A percentile compares a stretch with the other conserved stretches of the same genome.
phyloP scores from a whole-genome alignment of 345 rosid genomes.

The Geranium rotundifolium region DNA sequence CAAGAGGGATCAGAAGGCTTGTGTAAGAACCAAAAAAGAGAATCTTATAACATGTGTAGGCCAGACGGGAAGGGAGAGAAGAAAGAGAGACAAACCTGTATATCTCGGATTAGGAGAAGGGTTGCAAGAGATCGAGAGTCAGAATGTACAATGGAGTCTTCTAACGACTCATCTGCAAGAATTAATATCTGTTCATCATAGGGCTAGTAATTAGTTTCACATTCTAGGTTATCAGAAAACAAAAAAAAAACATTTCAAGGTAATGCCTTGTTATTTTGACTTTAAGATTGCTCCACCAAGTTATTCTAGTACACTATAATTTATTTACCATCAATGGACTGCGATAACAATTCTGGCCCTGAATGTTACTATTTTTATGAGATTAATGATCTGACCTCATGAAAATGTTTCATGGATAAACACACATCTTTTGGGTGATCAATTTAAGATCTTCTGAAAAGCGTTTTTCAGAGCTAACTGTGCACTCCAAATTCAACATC shows the following conservation, averaged over 20 bases:
- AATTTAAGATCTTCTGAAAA: neutral
- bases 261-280: neutral
- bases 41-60: neutral
- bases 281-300: neutral
- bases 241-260: neutral
- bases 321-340: no score
- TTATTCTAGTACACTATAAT: no score
- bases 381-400: no score
- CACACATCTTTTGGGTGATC: neutral
- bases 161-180: constrained; percentile 94
- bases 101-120: constrained; percentile 90
- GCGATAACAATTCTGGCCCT: no score
- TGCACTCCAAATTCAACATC: no score
- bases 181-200: constrained; percentile 63
- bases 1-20: constrained; percentile 8
- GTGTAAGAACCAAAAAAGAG: constrained; percentile 2
- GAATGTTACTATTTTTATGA: no score
- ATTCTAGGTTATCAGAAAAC: constrained; percentile 2
- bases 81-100: constrained; percentile 46
- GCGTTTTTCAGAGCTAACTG: neutral
- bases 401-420: no score
- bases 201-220: constrained; percentile 37
- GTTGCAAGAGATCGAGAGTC: constrained; percentile 92
- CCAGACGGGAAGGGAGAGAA: neutral
- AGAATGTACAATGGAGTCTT: constrained; percentile 87